These are phyloP conservation scores for Teratosphaeria gauchensis DNA, from an alignment of 2,329 filamentous ascomycete species.

Conservation along the genomic window DNA sequence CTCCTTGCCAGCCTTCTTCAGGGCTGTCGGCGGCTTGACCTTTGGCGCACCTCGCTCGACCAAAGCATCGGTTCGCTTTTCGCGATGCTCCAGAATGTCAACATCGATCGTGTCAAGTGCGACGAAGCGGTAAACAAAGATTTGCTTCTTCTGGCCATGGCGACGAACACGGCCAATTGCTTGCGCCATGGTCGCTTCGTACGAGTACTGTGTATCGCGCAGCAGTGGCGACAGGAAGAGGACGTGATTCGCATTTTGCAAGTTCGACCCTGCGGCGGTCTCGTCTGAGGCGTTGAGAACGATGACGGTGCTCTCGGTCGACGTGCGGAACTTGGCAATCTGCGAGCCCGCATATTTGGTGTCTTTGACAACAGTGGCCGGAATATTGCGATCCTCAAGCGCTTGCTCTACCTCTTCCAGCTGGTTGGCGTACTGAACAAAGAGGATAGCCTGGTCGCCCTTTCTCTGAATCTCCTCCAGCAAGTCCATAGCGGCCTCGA, in stretches of 20 bases:
- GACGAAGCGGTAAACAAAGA: constrained; percentile 62
- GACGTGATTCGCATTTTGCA: constrained; percentile 55
- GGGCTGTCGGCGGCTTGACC: constrained; percentile 6
- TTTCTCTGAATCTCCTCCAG: constrained; percentile 29
- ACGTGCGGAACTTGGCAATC: constrained; percentile 17
- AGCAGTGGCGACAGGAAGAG: constrained; percentile 53
- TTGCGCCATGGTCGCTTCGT: constrained; percentile 51
- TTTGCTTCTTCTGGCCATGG: constrained; percentile 47
- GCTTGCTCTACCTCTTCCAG: constrained; percentile 30
- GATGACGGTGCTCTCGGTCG: constrained; percentile 36
- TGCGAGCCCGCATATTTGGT: constrained; percentile 9
- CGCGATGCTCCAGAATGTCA: constrained; percentile 37
- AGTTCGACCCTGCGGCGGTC: constrained; percentile 50
- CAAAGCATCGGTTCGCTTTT: constrained; percentile 24
- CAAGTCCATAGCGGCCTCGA: constrained; percentile 37
- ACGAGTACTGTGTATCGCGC: constrained; percentile 41
- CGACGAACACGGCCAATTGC: constrained; percentile 52
- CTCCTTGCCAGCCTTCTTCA: constrained; percentile 6
- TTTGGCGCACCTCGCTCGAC: constrained; percentile 9
- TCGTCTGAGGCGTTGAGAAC: constrained; percentile 49
- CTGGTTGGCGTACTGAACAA: constrained; percentile 44
- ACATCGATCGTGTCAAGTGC: constrained; percentile 60
- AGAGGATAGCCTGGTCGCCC: constrained; percentile 45
- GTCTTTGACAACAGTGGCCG: constrained; percentile 29
- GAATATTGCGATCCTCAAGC: constrained; percentile 23